A percentile compares a stretch with the other conserved stretches of the same genome.
These are phyloP conservation scores for Oidiodendron maius DNA, from an alignment of 495 filamentous ascomycete genomes.

Conservation along the genomic window DNA sequence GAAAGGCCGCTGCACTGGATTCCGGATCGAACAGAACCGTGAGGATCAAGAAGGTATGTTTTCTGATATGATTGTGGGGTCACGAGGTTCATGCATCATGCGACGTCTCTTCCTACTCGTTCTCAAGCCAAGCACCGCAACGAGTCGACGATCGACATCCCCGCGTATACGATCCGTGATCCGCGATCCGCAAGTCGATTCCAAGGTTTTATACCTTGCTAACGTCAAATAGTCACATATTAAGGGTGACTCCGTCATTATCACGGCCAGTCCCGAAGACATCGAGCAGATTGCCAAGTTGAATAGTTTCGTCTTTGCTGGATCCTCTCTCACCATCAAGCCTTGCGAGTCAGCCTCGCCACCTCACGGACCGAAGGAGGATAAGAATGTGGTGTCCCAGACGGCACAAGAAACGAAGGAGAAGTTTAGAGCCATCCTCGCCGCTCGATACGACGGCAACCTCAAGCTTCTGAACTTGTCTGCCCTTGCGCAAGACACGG, in stretches of 20 bases:
- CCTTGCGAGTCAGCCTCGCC: conserved; percentile 23
- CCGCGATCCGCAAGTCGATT: conserved; percentile 40
- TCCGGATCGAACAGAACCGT: conserved; percentile 44
- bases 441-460: conserved; percentile 60
- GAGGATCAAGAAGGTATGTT: conserved; percentile 81
- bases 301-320: conserved; percentile 60
- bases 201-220: conserved; percentile 54
- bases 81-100: conserved; percentile 29
- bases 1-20: conserved; percentile 58
- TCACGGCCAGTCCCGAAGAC: conserved; percentile 59
- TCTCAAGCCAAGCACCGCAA: conserved; percentile 47
- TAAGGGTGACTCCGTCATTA: conserved; percentile 60
- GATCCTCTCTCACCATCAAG: conserved; percentile 50
- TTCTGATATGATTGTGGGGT: conserved; percentile 37
- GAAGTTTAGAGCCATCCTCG: conserved; percentile 50
- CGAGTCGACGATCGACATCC: conserved; percentile 49
- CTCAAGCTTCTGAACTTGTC: conserved; percentile 77
- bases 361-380: conserved; percentile 8
- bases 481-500: conserved; percentile 60
- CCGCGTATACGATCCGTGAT: conserved; percentile 42
- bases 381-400: conserved; percentile 26
- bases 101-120: conserved; percentile 45
- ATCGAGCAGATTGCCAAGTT: conserved; percentile 53
- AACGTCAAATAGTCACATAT: conserved; percentile 65
- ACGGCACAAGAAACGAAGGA: conserved; percentile 38